phyloP scores from a whole-genome alignment of 140 eudicot genomes.

The Ambrosia hybrid region DNA sequence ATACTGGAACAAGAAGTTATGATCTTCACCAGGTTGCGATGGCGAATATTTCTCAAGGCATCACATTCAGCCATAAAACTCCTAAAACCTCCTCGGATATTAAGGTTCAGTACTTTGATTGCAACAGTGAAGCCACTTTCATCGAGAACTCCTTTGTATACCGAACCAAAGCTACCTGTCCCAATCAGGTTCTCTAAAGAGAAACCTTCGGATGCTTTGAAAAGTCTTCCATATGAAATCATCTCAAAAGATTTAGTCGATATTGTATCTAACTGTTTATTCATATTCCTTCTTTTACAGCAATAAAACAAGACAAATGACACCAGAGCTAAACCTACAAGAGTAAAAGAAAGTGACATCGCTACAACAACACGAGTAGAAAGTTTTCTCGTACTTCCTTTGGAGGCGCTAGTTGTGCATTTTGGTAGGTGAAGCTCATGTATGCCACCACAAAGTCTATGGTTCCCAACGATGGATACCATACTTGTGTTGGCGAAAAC shows the following conservation, averaged over 20 bases:
- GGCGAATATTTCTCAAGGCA: constrained; percentile 32
- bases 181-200: constrained; percentile 41
- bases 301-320: neutral
- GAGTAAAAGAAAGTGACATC: constrained; percentile 3
- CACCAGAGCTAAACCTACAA: constrained; percentile 20
- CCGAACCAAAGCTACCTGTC: constrained; percentile 35
- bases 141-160: constrained; percentile 38
- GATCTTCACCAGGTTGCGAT: constrained; percentile 37
- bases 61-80: constrained; percentile 47
- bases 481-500: constrained; percentile 30
- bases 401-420: constrained; percentile 12
- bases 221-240: constrained; percentile 37
- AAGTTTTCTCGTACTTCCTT: neutral
- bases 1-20: constrained; percentile 38
- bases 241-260: neutral
- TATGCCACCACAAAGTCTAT: constrained; percentile 41
- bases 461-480: constrained; percentile 24
- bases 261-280: neutral
- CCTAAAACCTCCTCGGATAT: constrained; percentile 29
- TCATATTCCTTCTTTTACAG: neutral
- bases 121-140: constrained; percentile 33
- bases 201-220: constrained; percentile 41
- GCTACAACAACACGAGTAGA: constrained; percentile 12
- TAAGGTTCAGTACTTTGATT: constrained; percentile 37
- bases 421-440: constrained; percentile 30